Percentiles rank a stretch among this genome's conserved stretches.
Conservation (phyloP, 169 alveolate species). For the Miamiensis avidus region DNA sequence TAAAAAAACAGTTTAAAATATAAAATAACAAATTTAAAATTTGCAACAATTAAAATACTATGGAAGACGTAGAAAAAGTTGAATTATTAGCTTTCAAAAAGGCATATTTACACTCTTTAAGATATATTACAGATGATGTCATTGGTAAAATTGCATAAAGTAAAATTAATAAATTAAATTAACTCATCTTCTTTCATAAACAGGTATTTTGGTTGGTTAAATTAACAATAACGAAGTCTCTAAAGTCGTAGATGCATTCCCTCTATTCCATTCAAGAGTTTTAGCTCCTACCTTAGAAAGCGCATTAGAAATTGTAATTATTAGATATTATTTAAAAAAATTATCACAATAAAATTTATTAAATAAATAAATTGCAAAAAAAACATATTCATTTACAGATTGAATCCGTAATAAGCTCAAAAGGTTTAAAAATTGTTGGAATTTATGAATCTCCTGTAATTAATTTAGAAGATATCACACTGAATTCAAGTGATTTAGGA, state of each 20-base stretch:
- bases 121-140: conserved; percentile 38
- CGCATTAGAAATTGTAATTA: conserved; percentile 31
- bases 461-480: neutral
- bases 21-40: no score
- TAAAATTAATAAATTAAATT: neutral
- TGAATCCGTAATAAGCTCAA: neutral
- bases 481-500: neutral
- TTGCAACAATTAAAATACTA: no score
- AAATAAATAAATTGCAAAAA: neutral
- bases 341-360: neutral
- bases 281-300: conserved; percentile 37
- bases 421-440: conserved; percentile 10
- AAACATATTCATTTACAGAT: neutral
- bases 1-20: no score
- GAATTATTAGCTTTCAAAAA: conserved; percentile 30
- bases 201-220: conserved; percentile 40
- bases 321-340: neutral
- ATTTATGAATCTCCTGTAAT: conserved; percentile 9
- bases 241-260: conserved; percentile 34
- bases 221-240: conserved; percentile 3
- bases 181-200: neutral
- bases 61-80: neutral
- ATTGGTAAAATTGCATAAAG: conserved; percentile 19
- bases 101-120: conserved; percentile 42
- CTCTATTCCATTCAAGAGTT: conserved; percentile 42